phyloP scores from a whole-genome alignment of 106 monocot genomes.

The Dioscorea dumetorum region DNA sequence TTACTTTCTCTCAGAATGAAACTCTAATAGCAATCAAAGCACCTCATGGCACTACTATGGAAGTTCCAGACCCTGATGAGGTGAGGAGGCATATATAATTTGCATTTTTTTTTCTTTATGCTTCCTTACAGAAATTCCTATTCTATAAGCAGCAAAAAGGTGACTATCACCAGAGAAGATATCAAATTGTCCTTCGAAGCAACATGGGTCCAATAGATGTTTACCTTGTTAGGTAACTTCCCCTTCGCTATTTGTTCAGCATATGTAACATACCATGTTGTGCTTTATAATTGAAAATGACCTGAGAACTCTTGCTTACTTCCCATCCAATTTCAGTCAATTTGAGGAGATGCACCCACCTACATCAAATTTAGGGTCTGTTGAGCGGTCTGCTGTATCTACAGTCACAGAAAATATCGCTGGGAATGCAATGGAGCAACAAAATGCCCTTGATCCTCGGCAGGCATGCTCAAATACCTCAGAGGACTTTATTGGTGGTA shows the following conservation, averaged over 20 bases:
- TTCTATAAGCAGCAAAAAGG: conserved; percentile 20
- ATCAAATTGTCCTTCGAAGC: conserved; percentile 71
- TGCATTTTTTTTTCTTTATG: too few relatives aligned
- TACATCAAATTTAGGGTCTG: conserved; percentile 20
- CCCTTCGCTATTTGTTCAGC: too few relatives aligned
- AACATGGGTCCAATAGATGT: conserved; percentile 79
- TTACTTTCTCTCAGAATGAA: conserved; percentile 36
- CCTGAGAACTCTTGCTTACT: not conserved
- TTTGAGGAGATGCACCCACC: conserved; percentile 74
- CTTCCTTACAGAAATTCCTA: too few relatives aligned
- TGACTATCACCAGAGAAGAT: conserved; percentile 45
- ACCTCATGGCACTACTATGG: conserved; percentile 83
- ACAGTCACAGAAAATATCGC: conserved; percentile 17
- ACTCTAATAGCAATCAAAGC: conserved; percentile 83
- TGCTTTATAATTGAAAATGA: conserved; percentile 29
- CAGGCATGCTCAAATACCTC: conserved; percentile 24
- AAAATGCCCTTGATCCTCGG: conserved; percentile 12
- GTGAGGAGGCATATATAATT: conserved; percentile 16
- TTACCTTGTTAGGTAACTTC: conserved; percentile 65
- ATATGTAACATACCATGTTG: not conserved
- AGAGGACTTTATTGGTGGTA: conserved; percentile 52
- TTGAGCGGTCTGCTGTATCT: conserved; percentile 13
- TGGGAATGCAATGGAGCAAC: conserved; percentile 13
- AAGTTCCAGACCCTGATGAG: conserved; percentile 90
- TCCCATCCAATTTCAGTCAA: conserved; percentile 39